Evolutionary conservation across 2,329 filamentous ascomycete species (phyloP), one percentile per base, ranked within the genome.

Genomic region (Ceratocystis eucalypticola): DNA sequence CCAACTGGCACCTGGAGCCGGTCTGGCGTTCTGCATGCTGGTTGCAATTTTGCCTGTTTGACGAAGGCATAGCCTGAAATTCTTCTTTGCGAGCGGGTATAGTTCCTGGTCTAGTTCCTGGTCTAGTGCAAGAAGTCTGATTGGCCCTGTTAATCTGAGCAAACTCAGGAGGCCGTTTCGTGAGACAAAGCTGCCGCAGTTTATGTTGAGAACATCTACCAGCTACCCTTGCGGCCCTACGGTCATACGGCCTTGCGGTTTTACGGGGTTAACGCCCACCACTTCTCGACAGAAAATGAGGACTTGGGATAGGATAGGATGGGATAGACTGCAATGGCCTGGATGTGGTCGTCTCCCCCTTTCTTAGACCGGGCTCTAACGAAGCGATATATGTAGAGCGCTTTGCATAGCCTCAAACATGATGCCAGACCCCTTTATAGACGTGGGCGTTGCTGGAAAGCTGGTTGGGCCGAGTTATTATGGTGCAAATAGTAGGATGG

Each of bases 401-500:
- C 55, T n/a, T n/a, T 37, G 28, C 28, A 59, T 37, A 59, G 55
- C 55, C 55, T 8, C 55, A 59, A 59, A 20, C 55, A n/a, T 59
- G 28, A 37, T n/a, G 28, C 53, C 17, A 33, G 28, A 4, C 30
- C 15, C 30, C 55, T 59, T 59, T 59, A 25, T 22, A 10, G 48
- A 53, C 2, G 22, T 28, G 22, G 48, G 48, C 22, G 25, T 10
- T 53, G 48, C 48, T 28, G 48, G 8, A 53, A 53, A 25, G 20
- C 25, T 25, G 48, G 10, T 4, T 41, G 37, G 37, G 37, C 37
- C 10, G 37, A 41, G 37, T 8, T 12, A 41, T 41, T 41, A 41
- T 53, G 48, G 22, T 28, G 15, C 17, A 28, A 15, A 53, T 22
- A 53, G 10, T 4, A 53, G 5, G 8, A 53, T 5, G 6, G 48